These are phyloP conservation scores for Tremella mesenterica DNA, from an alignment of 768 basidiomycete species.

Conservation along the genomic window DNA sequence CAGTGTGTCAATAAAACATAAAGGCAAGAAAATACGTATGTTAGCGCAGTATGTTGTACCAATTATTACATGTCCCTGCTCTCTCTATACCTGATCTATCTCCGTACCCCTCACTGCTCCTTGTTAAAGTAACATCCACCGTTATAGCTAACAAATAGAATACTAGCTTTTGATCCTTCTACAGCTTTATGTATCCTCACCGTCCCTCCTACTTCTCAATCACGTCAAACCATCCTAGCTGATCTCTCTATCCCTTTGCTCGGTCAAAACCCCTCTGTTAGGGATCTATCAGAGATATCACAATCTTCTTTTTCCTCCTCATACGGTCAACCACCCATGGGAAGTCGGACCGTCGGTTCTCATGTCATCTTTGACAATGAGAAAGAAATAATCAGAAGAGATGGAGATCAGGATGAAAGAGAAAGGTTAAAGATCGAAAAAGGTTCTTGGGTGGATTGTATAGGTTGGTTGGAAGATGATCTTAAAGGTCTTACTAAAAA, in stretches of 20 bases:
- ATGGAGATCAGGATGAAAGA: constrained; percentile 6
- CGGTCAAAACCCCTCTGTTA: constrained; percentile 16
- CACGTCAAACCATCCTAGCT: constrained; percentile 16
- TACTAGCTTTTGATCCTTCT: constrained; percentile 20
- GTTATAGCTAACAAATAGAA: constrained; percentile 7
- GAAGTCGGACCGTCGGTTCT: too few species aligned
- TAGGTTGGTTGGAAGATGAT: constrained; percentile 34
- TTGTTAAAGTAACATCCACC: neutral
- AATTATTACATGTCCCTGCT: neutral
- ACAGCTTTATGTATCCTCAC: constrained; percentile 17
- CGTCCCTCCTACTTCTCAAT: neutral
- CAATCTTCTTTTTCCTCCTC: neutral
- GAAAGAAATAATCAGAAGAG: neutral
- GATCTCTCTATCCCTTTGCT: constrained; percentile 23
- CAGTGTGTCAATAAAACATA: constrained; percentile 1
- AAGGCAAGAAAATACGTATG: constrained; percentile 22
- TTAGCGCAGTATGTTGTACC: constrained; percentile 24
- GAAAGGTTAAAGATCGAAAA: constrained; percentile 16
- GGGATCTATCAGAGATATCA: constrained; percentile 5
- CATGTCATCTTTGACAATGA: too few species aligned
- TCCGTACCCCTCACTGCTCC: neutral
- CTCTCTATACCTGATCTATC: neutral
- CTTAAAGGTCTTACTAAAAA: constrained; percentile 4
- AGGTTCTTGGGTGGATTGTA: constrained; percentile 27
- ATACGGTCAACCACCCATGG: too few species aligned